Conservation (phyloP, 2,329 filamentous ascomycete genomes). For the Aureobasidium sp. region DNA sequence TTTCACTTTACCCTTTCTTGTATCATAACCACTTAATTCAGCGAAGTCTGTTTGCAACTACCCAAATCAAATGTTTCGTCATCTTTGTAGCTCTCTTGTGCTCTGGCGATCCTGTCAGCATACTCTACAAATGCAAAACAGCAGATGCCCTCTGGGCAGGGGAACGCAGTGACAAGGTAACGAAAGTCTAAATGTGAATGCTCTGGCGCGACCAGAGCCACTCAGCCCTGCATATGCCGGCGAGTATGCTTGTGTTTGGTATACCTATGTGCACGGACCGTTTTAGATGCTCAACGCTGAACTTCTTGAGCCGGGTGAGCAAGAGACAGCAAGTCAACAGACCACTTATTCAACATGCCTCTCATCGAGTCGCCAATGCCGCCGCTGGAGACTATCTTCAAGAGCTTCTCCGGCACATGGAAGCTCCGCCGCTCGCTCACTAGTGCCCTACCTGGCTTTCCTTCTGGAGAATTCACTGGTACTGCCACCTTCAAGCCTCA, state of each 20-base stretch:
- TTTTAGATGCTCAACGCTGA: neutral
- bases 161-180: neutral
- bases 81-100: neutral
- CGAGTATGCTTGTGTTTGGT: neutral
- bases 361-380: constrained; percentile 3
- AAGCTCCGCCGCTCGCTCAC: constrained; percentile 24
- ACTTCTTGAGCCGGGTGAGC: neutral
- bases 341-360: neutral
- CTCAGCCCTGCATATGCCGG: too few species aligned
- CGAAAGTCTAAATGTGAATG: too few species aligned
- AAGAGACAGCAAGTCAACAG: neutral
- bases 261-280: neutral
- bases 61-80: neutral
- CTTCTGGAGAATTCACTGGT: constrained; percentile 28
- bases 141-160: neutral
- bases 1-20: neutral
- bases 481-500: constrained; percentile 26
- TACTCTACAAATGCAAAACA: neutral
- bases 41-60: neutral
- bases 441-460: constrained; percentile 26
- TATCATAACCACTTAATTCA: constrained; percentile 9
- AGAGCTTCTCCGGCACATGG: constrained; percentile 26
- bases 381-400: constrained; percentile 21
- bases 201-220: too few species aligned
- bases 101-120: neutral